Conservation (phyloP, 2,329 filamentous ascomycete species). For the Lecanoromycetidae sp. region DNA sequence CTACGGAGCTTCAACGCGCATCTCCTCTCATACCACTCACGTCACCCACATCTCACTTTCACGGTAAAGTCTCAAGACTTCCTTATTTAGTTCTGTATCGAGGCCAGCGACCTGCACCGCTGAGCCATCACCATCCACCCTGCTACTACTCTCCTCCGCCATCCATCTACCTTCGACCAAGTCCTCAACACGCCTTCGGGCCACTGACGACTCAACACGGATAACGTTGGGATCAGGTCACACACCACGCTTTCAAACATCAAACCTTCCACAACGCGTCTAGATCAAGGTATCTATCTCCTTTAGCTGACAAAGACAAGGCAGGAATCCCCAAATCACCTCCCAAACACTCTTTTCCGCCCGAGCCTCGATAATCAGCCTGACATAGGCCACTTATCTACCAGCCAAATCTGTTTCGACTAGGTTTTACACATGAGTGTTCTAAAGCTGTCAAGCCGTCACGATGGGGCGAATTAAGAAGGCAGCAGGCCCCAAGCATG, state of each 20-base stretch:
- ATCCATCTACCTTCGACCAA: neutral
- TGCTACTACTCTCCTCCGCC: neutral
- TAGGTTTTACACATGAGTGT: conserved; percentile 15
- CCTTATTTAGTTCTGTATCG: neutral
- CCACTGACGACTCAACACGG: too few relatives aligned
- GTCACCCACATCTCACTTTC: neutral
- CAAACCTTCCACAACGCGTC: too few relatives aligned
- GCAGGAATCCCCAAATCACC: neutral
- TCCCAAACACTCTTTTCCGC: too few relatives aligned
- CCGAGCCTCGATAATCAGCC: neutral
- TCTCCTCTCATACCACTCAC: conserved; percentile 1
- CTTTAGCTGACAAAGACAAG: too few relatives aligned
- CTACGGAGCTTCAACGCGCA: too few relatives aligned
- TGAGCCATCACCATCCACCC: conserved; percentile 2
- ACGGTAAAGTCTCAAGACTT: neutral
- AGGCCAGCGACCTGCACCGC: conserved; percentile 18
- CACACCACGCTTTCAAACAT: too few relatives aligned
- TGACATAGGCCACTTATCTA: neutral
- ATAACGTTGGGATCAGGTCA: too few relatives aligned
- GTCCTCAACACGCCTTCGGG: too few relatives aligned
- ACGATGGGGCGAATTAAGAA: conserved; percentile 39
- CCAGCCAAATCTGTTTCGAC: neutral
- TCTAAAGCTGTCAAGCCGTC: conserved; percentile 2
- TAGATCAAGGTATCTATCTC: too few relatives aligned
- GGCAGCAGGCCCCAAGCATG: conserved; percentile 40